phyloP scores from a whole-genome alignment of 805 yeast genomes.

The Jamesozyma hellenica region DNA sequence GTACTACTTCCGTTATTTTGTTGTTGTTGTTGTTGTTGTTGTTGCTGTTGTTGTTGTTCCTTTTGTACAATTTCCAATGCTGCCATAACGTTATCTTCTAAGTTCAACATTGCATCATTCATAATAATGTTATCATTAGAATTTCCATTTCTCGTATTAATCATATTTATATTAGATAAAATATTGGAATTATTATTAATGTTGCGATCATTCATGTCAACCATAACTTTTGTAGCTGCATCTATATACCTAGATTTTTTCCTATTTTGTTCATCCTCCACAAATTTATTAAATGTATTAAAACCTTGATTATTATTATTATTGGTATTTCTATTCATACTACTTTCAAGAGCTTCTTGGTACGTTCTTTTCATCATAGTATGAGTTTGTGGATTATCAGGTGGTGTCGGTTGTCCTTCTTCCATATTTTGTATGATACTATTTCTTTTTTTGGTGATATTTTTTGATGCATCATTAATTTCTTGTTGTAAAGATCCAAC shows the following conservation, averaged over 20 bases:
- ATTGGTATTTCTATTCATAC: background rate
- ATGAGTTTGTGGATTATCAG: background rate
- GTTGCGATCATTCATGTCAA: background rate
- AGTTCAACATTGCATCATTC: constrained; percentile 18
- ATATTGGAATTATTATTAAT: background rate
- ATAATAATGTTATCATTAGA: constrained; percentile 6
- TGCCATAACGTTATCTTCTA: constrained; percentile 25
- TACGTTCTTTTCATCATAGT: background rate
- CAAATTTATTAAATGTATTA: constrained; percentile 22
- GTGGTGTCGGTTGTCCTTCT: background rate
- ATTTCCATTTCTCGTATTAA: background rate
- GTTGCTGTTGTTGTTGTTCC: constrained; percentile 8
- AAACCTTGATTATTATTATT: constrained; percentile 6
- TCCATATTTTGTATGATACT: background rate
- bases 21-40: background rate
- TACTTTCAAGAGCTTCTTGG: background rate
- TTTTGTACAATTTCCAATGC: constrained; percentile 20
- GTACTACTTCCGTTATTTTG: background rate
- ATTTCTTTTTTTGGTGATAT: background rate
- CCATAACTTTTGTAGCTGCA: constrained; percentile 7
- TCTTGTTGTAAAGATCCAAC: background rate
- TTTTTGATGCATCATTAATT: background rate
- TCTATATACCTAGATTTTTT: constrained; percentile 12
- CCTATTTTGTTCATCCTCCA: constrained; percentile 13
- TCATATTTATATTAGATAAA: too few relatives aligned